Percentiles rank a stretch among this genome's conserved stretches.
Evolutionary conservation across 1,284 basidiomycete genomes (phyloP).

Genomic region (Macrocybe sp.): DNA sequence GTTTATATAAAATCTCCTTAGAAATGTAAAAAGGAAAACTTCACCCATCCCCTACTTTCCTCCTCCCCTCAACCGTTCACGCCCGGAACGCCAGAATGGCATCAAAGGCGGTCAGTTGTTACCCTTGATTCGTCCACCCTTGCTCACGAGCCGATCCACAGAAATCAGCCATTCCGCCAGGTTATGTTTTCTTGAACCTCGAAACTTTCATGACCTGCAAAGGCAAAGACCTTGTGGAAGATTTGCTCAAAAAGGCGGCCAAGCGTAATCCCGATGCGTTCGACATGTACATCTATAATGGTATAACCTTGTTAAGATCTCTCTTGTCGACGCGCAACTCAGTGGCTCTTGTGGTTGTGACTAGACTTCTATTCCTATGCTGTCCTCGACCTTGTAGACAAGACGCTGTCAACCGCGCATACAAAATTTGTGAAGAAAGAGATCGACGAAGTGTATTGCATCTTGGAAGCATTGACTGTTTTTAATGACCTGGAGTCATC

Average conservation of each 20-base stretch:
- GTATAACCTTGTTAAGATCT: constrained; percentile 16
- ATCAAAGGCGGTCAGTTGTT: too few relatives aligned
- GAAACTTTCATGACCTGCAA: constrained; percentile 26
- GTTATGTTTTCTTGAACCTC: constrained; percentile 30
- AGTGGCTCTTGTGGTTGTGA: constrained; percentile 3
- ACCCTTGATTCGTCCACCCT: not conserved
- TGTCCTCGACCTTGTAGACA: constrained; percentile 30
- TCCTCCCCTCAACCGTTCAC: not conserved
- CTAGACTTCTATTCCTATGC: constrained; percentile 30
- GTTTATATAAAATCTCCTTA: not conserved
- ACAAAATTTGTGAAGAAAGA: constrained; percentile 28
- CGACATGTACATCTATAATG: constrained; percentile 37
- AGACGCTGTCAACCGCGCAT: constrained; percentile 23
- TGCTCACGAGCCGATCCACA: not conserved
- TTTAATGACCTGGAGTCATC: constrained; percentile 26
- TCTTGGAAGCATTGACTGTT: constrained; percentile 29
- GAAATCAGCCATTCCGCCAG: constrained; percentile 20
- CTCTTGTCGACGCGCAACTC: not conserved
- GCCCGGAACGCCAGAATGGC: not conserved
- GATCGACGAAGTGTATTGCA: constrained; percentile 28
- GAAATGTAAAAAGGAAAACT: not conserved
- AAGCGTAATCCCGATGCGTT: constrained; percentile 33
- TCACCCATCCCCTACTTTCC: not conserved
- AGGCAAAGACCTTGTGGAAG: constrained; percentile 22
- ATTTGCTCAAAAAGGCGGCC: constrained; percentile 25